Conservation (phyloP, 345 rosid species). For the Boechera retrofracta region DNA sequence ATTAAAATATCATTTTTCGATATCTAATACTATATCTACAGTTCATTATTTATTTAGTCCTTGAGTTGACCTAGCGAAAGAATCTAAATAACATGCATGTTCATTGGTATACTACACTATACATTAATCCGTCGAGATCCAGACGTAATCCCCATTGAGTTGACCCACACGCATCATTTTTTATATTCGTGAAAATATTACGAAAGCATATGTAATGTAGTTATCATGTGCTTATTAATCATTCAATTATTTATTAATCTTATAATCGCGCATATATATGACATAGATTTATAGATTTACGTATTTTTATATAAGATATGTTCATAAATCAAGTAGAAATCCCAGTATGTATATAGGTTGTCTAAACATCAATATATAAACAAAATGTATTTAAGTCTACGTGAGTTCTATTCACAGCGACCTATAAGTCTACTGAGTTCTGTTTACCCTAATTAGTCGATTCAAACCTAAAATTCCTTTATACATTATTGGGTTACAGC, state of each 20-base stretch:
- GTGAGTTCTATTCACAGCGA: slow-evolving; percentile 11
- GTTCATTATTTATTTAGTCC: slow-evolving; percentile 16
- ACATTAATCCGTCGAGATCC: slow-evolving; percentile 32
- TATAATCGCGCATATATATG: background rate
- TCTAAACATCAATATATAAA: background rate
- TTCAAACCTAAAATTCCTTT: slow-evolving; percentile 31
- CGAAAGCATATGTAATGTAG: slow-evolving; percentile 1
- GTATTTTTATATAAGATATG: background rate
- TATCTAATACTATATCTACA: background rate
- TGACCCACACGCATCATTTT: slow-evolving; percentile 29
- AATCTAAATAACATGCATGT: slow-evolving; percentile 37
- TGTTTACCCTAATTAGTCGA: slow-evolving; percentile 29
- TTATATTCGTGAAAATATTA: background rate
- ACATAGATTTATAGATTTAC: background rate
- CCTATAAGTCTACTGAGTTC: slow-evolving; percentile 26
- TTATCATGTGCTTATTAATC: slow-evolving; percentile 33
- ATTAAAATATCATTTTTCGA: background rate
- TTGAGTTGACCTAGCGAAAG: slow-evolving; percentile 36
- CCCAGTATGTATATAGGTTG: background rate
- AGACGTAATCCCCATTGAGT: slow-evolving; percentile 26
- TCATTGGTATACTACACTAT: slow-evolving; percentile 40
- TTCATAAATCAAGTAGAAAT: slow-evolving; percentile 1
- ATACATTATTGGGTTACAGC: slow-evolving; percentile 32
- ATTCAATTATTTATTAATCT: background rate
- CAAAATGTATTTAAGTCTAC: background rate